These are phyloP conservation scores for Fusarium brevicatenulatum DNA, from an alignment of 2,329 filamentous ascomycete species.

Conservation along the genomic window DNA sequence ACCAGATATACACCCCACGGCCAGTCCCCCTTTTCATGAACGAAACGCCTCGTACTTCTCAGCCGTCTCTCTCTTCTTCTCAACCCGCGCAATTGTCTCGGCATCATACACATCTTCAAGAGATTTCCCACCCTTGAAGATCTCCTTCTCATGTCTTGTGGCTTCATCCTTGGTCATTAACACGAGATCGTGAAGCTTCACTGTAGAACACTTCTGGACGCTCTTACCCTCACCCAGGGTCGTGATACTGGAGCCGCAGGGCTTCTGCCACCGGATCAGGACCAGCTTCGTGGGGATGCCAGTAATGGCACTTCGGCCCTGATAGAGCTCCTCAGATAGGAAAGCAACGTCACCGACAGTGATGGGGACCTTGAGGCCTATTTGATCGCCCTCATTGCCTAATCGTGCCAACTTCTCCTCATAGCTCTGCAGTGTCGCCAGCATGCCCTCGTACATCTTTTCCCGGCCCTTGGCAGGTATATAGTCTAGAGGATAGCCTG, in stretches of 20 bases:
- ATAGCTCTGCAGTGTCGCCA: slow-evolving; percentile 77
- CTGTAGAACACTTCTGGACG: slow-evolving; percentile 80
- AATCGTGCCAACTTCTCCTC: slow-evolving; percentile 78
- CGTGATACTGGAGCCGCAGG: slow-evolving; percentile 65
- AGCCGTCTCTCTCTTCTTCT: slow-evolving; percentile 74
- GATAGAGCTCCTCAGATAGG: slow-evolving; percentile 88
- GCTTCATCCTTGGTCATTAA: slow-evolving; percentile 96
- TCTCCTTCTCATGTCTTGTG: slow-evolving; percentile 78
- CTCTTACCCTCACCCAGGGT: slow-evolving; percentile 71
- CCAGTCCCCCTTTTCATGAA: slow-evolving; percentile 1
- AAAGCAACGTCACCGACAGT: slow-evolving; percentile 86
- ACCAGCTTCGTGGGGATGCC: slow-evolving; percentile 82
- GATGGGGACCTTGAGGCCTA: slow-evolving; percentile 83
- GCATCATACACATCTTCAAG: slow-evolving; percentile 79
- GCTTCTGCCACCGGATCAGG: slow-evolving; percentile 82
- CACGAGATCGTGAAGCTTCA: slow-evolving; percentile 78
- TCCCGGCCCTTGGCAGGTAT: slow-evolving; percentile 82
- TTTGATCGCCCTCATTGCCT: slow-evolving; percentile 46
- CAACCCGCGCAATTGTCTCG: slow-evolving; percentile 73
- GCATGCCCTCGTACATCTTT: slow-evolving; percentile 90
- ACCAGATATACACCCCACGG: background rate
- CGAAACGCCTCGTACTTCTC: slow-evolving; percentile 66
- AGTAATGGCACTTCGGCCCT: slow-evolving; percentile 83
- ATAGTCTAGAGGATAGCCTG: slow-evolving; percentile 88
- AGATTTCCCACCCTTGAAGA: slow-evolving; percentile 75